Evolutionary conservation across 768 basidiomycete genomes (phyloP).

Genomic region (Rubroboletus satanas): DNA sequence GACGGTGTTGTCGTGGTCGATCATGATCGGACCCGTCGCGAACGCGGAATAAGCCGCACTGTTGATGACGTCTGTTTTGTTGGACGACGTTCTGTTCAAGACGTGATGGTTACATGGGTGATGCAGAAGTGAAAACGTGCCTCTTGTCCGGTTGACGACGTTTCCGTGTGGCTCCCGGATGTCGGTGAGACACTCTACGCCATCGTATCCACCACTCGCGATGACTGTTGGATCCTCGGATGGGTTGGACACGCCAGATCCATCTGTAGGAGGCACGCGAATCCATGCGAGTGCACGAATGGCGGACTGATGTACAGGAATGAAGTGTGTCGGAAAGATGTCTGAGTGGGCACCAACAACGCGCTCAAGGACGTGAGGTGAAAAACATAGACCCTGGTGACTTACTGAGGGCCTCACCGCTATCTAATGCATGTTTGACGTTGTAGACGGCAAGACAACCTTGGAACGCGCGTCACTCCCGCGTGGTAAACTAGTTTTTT

Average conservation of each 20-base stretch:
- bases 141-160: conserved; percentile 75
- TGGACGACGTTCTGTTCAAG: background rate
- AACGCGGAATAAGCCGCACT: conserved; percentile 64
- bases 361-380: background rate
- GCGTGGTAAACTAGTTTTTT: background rate
- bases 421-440: conserved; percentile 41
- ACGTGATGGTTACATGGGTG: background rate
- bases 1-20: conserved; percentile 78
- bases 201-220: conserved; percentile 78
- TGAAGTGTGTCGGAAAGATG: conserved; percentile 67
- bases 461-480: conserved; percentile 22
- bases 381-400: background rate
- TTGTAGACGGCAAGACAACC: conserved; percentile 59
- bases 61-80: conserved; percentile 61
- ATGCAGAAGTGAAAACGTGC: conserved; percentile 32
- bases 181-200: conserved; percentile 71
- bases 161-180: conserved; percentile 65
- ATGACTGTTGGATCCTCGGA: conserved; percentile 68
- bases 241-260: conserved; percentile 42
- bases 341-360: conserved; percentile 14
- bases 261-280: conserved; percentile 53
- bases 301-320: conserved; percentile 73
- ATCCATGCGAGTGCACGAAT: conserved; percentile 77
- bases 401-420: conserved; percentile 32
- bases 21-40: conserved; percentile 66